These are phyloP conservation scores for Staphylotrichum longicolle DNA, from an alignment of 495 filamentous ascomycete genomes.

Conservation along the genomic window DNA sequence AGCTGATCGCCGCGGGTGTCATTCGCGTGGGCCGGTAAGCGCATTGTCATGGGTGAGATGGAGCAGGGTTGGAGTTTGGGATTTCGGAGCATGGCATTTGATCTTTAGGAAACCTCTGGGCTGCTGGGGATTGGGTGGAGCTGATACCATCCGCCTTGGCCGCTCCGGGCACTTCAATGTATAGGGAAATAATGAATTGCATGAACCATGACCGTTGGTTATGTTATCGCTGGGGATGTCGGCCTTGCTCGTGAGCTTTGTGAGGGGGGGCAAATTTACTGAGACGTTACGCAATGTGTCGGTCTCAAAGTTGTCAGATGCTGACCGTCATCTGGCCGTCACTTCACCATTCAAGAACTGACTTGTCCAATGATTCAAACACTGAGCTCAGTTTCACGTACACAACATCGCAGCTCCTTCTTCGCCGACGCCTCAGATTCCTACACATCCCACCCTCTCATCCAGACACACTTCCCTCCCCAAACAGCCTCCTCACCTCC, in stretches of 20 bases:
- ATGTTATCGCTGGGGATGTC: background rate
- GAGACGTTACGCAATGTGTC: too few species aligned
- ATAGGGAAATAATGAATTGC: slow-evolving; percentile 22
- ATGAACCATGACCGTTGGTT: slow-evolving; percentile 17
- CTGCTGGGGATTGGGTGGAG: background rate
- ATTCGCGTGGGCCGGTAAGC: slow-evolving; percentile 69
- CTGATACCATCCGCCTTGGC: background rate
- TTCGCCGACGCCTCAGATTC: background rate
- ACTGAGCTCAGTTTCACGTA: too few species aligned
- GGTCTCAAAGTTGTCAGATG: too few species aligned
- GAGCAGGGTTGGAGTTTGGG: background rate
- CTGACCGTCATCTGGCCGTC: too few species aligned
- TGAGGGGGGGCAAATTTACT: too few species aligned
- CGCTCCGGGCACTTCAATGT: slow-evolving; percentile 4
- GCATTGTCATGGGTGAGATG: background rate
- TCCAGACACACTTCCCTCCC: background rate
- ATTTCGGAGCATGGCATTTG: background rate
- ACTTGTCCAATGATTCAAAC: too few species aligned
- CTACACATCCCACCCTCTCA: background rate
- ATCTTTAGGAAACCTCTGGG: too few species aligned
- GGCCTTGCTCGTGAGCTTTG: too few species aligned
- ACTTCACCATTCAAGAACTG: too few species aligned
- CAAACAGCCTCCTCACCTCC: slow-evolving; percentile 42
- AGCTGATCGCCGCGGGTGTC: slow-evolving; percentile 87
- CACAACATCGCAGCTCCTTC: too few species aligned